phyloP scores from a whole-genome alignment of 495 filamentous ascomycete genomes.

The Talaromyces nanjingensis region DNA sequence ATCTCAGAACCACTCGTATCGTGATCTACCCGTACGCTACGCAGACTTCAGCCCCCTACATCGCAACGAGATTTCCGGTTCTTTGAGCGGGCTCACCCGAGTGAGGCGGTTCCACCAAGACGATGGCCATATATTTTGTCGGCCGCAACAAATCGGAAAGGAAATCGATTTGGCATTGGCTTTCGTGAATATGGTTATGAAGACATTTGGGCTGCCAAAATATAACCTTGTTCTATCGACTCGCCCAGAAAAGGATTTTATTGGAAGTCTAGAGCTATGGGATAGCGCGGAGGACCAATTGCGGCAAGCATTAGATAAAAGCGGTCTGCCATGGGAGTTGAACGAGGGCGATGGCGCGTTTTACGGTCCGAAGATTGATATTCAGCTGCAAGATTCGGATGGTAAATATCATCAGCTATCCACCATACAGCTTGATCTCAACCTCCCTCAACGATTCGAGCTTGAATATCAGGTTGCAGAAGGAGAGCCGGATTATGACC shows the following conservation, averaged over 20 bases:
- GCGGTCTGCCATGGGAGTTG: slow-evolving; percentile 58
- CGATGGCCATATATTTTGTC: slow-evolving; percentile 92
- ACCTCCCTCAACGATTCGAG: slow-evolving; percentile 76
- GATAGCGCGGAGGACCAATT: slow-evolving; percentile 70
- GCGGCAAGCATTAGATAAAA: slow-evolving; percentile 58
- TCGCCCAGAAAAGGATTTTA: slow-evolving; percentile 65
- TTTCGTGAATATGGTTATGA: slow-evolving; percentile 75
- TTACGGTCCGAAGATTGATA: slow-evolving; percentile 93
- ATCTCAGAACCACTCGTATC: slow-evolving; percentile 63
- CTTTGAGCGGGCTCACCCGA: slow-evolving; percentile 78
- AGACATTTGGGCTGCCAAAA: slow-evolving; percentile 62
- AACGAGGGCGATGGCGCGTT: slow-evolving; percentile 87
- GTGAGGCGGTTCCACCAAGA: slow-evolving; percentile 95
- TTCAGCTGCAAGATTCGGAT: slow-evolving; percentile 72
- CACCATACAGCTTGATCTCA: slow-evolving; percentile 91
- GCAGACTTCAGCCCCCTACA: slow-evolving; percentile 91
- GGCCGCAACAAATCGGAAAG: slow-evolving; percentile 69
- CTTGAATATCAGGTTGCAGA: slow-evolving; percentile 58
- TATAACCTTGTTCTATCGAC: slow-evolving; percentile 79
- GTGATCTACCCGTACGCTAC: slow-evolving; percentile 82
- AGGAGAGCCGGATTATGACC: slow-evolving; percentile 58
- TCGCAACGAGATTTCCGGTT: slow-evolving; percentile 82
- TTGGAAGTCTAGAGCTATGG: slow-evolving; percentile 78
- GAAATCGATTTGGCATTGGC: slow-evolving; percentile 76
- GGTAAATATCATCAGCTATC: slow-evolving; percentile 90